These are phyloP conservation scores for Petunia secreta DNA, from an alignment of 257 asterid genomes.

Conservation along the genomic window DNA sequence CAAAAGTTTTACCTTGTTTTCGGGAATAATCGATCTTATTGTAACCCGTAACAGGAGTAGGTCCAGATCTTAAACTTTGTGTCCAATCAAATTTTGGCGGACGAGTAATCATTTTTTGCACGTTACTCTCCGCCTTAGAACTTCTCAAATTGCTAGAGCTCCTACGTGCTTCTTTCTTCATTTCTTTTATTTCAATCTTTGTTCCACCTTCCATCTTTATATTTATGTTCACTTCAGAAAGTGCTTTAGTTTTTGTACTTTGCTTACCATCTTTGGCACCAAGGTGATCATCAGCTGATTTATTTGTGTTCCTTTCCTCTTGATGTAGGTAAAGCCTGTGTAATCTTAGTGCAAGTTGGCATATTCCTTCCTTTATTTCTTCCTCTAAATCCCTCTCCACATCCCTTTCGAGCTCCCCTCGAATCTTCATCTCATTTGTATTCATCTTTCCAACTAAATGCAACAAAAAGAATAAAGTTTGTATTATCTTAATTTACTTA, in stretches of 20 bases:
- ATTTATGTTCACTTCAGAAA: slow-evolving; percentile 63
- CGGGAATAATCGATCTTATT: neutral
- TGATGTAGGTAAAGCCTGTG: slow-evolving; percentile 63
- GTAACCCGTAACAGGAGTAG: slow-evolving; percentile 1
- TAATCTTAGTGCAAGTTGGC: slow-evolving; percentile 56
- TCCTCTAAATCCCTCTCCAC: slow-evolving; percentile 60
- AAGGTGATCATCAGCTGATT: neutral
- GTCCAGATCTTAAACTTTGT: slow-evolving; percentile 53
- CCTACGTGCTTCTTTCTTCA: slow-evolving; percentile 46
- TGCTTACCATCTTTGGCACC: neutral
- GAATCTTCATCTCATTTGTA: slow-evolving; percentile 53
- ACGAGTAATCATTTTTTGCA: neutral
- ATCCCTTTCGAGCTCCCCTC: slow-evolving; percentile 56
- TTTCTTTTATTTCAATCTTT: slow-evolving; percentile 60
- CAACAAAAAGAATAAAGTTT: neutral
- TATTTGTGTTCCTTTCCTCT: slow-evolving; percentile 36
- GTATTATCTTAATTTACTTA: neutral
- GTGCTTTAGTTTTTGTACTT: slow-evolving; percentile 16
- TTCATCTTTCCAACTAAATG: slow-evolving; percentile 41
- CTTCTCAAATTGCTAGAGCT: neutral
- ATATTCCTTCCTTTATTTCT: slow-evolving; percentile 69
- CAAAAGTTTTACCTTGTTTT: neutral
- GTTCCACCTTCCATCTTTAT: slow-evolving; percentile 68
- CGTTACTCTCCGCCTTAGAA: neutral
- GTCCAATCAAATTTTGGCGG: slow-evolving; percentile 57